These are phyloP conservation scores for Musa schizocarpa DNA, from an alignment of 176 grass and related monocot genomes.

Conservation along the genomic window DNA sequence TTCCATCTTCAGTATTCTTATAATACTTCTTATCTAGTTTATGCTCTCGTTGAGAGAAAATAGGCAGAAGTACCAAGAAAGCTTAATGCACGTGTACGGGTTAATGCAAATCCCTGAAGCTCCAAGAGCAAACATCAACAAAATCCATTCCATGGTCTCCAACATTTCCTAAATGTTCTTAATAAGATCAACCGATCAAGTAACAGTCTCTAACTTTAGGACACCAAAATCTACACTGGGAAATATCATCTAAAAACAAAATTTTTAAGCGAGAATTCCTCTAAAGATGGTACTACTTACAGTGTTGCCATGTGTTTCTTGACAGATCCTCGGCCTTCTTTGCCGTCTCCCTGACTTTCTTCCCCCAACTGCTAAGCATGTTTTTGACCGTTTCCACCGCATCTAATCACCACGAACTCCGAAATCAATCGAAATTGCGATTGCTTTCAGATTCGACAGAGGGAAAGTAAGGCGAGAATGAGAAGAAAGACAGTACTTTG, in stretches of 20 bases:
- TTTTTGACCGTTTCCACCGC: conserved; percentile 6
- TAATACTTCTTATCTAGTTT: too few relatives aligned
- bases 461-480: background rate
- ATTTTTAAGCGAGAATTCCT: background rate
- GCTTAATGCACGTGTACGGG: too few relatives aligned
- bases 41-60: too few relatives aligned
- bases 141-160: too few relatives aligned
- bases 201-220: too few relatives aligned
- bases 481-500: background rate
- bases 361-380: conserved; percentile 1
- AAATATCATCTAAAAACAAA: background rate
- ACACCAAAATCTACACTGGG: too few relatives aligned
- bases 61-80: too few relatives aligned
- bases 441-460: background rate
- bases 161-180: too few relatives aligned
- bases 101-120: too few relatives aligned
- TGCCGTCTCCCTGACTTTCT: conserved; percentile 2
- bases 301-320: conserved; percentile 15
- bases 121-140: too few relatives aligned
- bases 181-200: too few relatives aligned
- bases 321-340: conserved; percentile 8
- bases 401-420: background rate
- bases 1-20: too few relatives aligned
- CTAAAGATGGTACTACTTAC: background rate
- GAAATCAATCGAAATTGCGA: background rate